Evolutionary conservation across 306 rosid species (phyloP), one percentile per base, ranked within the genome.

Genomic region (Gastrolobium villosum): DNA sequence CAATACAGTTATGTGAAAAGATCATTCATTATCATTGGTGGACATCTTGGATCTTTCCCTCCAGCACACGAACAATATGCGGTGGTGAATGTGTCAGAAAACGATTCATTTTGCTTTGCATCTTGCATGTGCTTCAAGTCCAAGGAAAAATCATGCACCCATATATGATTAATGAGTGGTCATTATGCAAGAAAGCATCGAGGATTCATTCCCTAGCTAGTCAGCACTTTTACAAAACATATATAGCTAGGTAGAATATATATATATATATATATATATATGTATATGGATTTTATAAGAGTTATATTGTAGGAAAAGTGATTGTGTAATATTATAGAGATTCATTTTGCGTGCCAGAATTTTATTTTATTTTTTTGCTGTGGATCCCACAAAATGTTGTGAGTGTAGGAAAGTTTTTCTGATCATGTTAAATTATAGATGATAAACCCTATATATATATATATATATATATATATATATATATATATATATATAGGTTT

Each of bases 111-210:
- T 60, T 49, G 14, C 68, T 76, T 76, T 65, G 72, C 28, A 52
- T 76, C 44, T 61, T 62, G 50, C 72, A 75, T 75, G 72, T 62
- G 80, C 80, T 75, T 75, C 53, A 63, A 75, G 53, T 63, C 54
- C 44, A 76, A 52, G 81, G 40, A 52, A 64, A 59, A 41, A 64
- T 52, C 65, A 63, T 52, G 65, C 41, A 37, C 7, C 36, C 52
- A 14, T 30, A 26, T 64, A 41, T 11, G 3, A 3, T 10, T 8
- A 8, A 20, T 43, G 26, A 2, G 15, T 4, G 37, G 66, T 6
- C 9, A 5, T 53, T 36, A 49, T 30, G 39, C 63, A 63, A 63
- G 53, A 75, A 36, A 57, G 28, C 10, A 62, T 3, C 41, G 5
- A 28, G 5, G 20, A 55, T 4, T 8, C 63, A 56, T 30, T 52